Evolutionary conservation across 2,329 filamentous ascomycete genomes (phyloP).

Genomic region (Diaporthe caulivora): DNA sequence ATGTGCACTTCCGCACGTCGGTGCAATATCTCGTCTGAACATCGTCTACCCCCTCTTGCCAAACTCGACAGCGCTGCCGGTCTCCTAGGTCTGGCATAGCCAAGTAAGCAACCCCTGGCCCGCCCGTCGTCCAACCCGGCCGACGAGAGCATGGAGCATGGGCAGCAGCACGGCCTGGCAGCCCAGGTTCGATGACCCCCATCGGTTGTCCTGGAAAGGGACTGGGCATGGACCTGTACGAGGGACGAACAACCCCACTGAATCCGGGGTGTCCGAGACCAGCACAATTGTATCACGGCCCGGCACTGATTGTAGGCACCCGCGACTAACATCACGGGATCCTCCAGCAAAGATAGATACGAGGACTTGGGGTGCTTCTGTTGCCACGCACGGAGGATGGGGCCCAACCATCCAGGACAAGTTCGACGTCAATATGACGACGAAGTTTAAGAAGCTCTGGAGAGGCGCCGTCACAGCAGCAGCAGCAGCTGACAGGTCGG

Average conservation of each 20-base stretch:
- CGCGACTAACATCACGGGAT: not conserved
- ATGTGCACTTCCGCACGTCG: no score
- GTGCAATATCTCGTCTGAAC: not conserved
- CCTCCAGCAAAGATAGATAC: not conserved
- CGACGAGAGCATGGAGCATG: not conserved
- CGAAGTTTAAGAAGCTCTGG: not conserved
- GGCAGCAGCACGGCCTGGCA: not conserved
- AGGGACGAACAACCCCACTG: slow-evolving; percentile 1
- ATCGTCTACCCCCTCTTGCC: not conserved
- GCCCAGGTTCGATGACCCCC: not conserved
- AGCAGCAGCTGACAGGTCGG: not conserved
- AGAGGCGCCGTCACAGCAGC: not conserved
- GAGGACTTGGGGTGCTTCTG: not conserved
- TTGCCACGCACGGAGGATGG: not conserved
- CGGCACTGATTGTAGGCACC: not conserved
- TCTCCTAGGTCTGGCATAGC: not conserved
- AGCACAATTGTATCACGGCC: slow-evolving; percentile 23
- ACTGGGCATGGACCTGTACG: not conserved
- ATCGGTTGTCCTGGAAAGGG: not conserved
- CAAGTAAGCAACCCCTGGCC: not conserved
- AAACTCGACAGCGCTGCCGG: not conserved
- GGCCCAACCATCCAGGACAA: not conserved
- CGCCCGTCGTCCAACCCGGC: not conserved
- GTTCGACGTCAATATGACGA: not conserved
- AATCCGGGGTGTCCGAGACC: slow-evolving; percentile 13